These are phyloP conservation scores for Aspergillus ostianus DNA, from an alignment of 495 filamentous ascomycete genomes.

Conservation along the genomic window DNA sequence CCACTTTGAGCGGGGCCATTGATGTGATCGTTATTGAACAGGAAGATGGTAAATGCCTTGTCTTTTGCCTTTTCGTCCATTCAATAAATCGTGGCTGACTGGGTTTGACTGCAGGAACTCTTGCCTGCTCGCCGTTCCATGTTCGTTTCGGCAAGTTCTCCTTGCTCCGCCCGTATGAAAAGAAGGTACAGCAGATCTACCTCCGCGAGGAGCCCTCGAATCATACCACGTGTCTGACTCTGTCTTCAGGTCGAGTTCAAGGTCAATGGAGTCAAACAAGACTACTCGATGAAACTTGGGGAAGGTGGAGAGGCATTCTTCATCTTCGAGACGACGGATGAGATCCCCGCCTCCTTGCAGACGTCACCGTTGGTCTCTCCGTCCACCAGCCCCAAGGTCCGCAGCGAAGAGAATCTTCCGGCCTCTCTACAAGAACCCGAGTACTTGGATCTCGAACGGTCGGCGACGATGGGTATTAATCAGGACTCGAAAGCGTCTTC, in stretches of 20 bases:
- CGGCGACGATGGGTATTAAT: conserved; percentile 8
- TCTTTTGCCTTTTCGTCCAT: not conserved
- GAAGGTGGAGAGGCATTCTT: conserved; percentile 99
- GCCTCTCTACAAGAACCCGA: conserved; percentile 76
- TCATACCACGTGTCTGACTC: conserved; percentile 18
- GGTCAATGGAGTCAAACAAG: conserved; percentile 87
- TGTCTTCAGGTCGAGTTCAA: conserved; percentile 75
- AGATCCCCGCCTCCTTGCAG: conserved; percentile 84
- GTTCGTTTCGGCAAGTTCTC: conserved; percentile 99
- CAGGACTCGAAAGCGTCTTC: conserved; percentile 16
- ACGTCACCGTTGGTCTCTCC: conserved; percentile 93
- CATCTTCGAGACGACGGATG: conserved; percentile 89
- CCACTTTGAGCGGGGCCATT: conserved; percentile 94
- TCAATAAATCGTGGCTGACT: conserved; percentile 10
- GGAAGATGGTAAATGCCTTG: conserved; percentile 67
- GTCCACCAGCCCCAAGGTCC: conserved; percentile 67
- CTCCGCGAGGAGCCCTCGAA: not conserved
- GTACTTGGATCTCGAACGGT: conserved; percentile 65
- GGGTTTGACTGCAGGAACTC: conserved; percentile 44
- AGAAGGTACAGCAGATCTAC: conserved; percentile 64
- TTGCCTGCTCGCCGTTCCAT: conserved; percentile 94
- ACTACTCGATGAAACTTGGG: conserved; percentile 97
- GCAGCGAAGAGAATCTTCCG: conserved; percentile 52
- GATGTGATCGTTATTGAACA: conserved; percentile 99
- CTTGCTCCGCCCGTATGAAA: conserved; percentile 90